Evolutionary conservation across 2,329 filamentous ascomycete species (phyloP), one percentile per base, ranked within the genome.

Genomic region (Daldinia sp.): DNA sequence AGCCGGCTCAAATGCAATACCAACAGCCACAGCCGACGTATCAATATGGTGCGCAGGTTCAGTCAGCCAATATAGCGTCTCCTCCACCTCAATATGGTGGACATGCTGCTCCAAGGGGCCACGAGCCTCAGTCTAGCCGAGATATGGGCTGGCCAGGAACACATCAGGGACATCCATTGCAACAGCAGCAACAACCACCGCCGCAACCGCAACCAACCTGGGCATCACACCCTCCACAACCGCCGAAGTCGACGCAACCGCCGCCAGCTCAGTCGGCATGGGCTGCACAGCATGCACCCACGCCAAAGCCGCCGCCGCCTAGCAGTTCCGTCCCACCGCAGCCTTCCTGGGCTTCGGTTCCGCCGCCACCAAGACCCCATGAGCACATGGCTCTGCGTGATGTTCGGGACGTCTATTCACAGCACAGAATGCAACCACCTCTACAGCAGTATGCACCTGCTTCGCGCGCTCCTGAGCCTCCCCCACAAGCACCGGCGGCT

Each of bases 71-170:
- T 58, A 77, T 78, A 19, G 79, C 80, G n/a, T 83, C 84, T 5
- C 81, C 84, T n/a, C 79, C 82, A n/a, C 80, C 82, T 17, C 85
- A 86, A 66, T 87, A 87, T 58, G 77, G 80, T 0, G 73, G 78
- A 8, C 84, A 87, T 70, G 77, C 79, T 19, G 72, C 77, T 11
- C 71, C 81, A 10, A 77, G 81, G 25, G 74, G 78, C 9, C 79
- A 82, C 17, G 83, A 85, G 45, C 70, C 71, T 8, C 72, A 74
- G 7, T 68, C 74, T 1, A 70, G 70, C 23, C 74, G 80, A 21
- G 80, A 81, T 35, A 61, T 70, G 4, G 75, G 74, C 50, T 80
- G 77, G 75, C 71, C 72, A 25, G 65, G 70, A 27, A 71, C 70
- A 32, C 75, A 69, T 65, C 67, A 68, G 49, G 63, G 68, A 11